Base-by-base conservation (phyloP, 306 rosid genomes). In the Oxytropis ochrocephala region DNA sequence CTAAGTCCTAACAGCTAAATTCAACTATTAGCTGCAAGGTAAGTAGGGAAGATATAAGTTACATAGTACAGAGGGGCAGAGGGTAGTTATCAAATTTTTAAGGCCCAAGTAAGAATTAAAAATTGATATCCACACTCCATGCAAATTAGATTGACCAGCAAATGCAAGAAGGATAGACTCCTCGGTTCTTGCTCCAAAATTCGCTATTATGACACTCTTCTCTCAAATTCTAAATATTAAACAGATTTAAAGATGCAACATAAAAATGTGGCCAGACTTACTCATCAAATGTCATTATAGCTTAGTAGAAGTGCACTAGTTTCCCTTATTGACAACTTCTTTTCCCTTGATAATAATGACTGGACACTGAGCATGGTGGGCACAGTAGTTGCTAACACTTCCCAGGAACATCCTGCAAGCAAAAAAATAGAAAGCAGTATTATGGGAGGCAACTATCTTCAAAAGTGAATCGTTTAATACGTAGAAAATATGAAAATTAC, bases 371-470 rank as follows among this genome's bases (percentile, higher is more conserved):
- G 82, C 90, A 78, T 90, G 85, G 78, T 86, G 88, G 66, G 87
- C 78, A 39, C 96, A 93, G 64, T 83, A 90, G 86, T 86, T 88
- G 85, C 97, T 93, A 24, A 93, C 96, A 79, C 98, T 93, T 73
- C 93, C 98, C 70, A 93, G 75, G 83, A 93, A 90, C 91, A 93
- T 93, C 93, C 97, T 93, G 89, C 13, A 11, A 43, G 24, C 47
- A 61, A 50, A 17, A 29, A 21, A 17, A 42, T 1, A 21, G 17
- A 48, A 66, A n/a, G 10, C 12, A 43, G 50, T 16, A 21, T 56
- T 12, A 19, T 62, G 6, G 30, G 67, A 12, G 72, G 68, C 42
- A 5, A 67, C 33, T 30, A 46, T 21, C 61, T 61, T 27, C 60
- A 56, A 35, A 63, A 50, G 35, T 8, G 30, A 30, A 30, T 7